Evolutionary conservation across 2,329 filamentous ascomycete genomes (phyloP).

Genomic region (Cryphonectria japonica): DNA sequence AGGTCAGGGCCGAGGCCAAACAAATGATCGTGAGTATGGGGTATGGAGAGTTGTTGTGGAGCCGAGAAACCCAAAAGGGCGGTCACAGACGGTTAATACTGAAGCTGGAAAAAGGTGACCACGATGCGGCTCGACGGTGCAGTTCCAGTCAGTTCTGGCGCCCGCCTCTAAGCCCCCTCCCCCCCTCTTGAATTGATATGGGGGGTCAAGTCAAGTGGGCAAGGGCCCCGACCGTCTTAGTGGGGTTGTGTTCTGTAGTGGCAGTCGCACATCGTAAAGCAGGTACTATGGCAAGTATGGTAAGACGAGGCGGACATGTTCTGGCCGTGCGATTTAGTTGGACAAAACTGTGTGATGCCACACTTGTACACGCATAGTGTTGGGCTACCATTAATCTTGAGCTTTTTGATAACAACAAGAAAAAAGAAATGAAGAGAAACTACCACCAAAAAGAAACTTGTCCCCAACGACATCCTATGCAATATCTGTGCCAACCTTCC

Average conservation of each 20-base stretch:
- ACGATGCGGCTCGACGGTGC: slow-evolving; percentile 5
- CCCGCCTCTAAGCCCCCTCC: slow-evolving; percentile 2
- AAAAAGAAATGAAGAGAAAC: neutral
- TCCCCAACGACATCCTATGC: neutral
- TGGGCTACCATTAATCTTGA: neutral
- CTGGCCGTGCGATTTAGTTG: neutral
- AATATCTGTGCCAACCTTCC: neutral
- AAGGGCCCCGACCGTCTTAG: neutral
- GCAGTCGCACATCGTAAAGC: neutral
- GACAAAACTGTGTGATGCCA: neutral
- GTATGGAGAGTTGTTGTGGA: neutral
- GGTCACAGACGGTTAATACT: slow-evolving; percentile 22
- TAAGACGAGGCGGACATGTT: neutral
- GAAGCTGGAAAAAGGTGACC: slow-evolving; percentile 1
- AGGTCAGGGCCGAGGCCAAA: slow-evolving; percentile 2
- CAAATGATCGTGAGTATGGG: slow-evolving; percentile 15
- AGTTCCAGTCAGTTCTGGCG: neutral
- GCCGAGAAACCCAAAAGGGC: slow-evolving; percentile 21
- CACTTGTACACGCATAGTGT: neutral
- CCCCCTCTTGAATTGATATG: neutral
- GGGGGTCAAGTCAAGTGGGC: neutral
- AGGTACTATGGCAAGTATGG: neutral
- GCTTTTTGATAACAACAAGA: neutral
- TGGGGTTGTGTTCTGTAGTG: neutral
- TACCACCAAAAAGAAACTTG: too few relatives aligned